Conservation (phyloP, 106 monocot species). For the Posidonia australis region DNA sequence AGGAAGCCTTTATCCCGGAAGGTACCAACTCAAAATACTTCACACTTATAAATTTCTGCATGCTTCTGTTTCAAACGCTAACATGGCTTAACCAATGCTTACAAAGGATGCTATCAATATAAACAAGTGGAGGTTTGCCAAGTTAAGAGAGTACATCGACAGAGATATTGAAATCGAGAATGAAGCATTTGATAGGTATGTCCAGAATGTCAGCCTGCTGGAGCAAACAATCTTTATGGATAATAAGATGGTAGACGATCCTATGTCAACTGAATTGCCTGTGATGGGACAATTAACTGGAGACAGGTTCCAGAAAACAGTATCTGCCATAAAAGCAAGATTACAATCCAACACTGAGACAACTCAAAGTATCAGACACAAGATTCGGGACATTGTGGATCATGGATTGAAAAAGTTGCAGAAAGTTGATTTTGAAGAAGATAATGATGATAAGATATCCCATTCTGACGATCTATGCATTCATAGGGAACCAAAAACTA, state of each 20-base stretch:
- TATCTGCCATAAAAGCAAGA: conserved; percentile 38
- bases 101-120: conserved; percentile 56
- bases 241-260: neutral
- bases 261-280: neutral
- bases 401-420: conserved; percentile 9
- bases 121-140: conserved; percentile 80
- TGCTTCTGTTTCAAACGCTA: neutral
- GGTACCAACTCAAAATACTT: conserved; percentile 19
- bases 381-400: conserved; percentile 23
- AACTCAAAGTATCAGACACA: conserved; percentile 22
- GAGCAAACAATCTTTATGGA: conserved; percentile 49
- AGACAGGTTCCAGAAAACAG: conserved; percentile 17
- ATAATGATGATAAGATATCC: neutral
- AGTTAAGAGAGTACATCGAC: conserved; percentile 60
- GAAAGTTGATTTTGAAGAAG: neutral
- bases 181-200: conserved; percentile 84
- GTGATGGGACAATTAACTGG: conserved; percentile 10
- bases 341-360: conserved; percentile 29
- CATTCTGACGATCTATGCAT: conserved; percentile 1
- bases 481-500: conserved; percentile 7
- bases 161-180: conserved; percentile 60
- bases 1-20: conserved; percentile 63
- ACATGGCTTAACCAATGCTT: neutral
- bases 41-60: neutral
- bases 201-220: conserved; percentile 52